Conservation (phyloP, 768 basidiomycete genomes). For the Suillus ampliporus region DNA sequence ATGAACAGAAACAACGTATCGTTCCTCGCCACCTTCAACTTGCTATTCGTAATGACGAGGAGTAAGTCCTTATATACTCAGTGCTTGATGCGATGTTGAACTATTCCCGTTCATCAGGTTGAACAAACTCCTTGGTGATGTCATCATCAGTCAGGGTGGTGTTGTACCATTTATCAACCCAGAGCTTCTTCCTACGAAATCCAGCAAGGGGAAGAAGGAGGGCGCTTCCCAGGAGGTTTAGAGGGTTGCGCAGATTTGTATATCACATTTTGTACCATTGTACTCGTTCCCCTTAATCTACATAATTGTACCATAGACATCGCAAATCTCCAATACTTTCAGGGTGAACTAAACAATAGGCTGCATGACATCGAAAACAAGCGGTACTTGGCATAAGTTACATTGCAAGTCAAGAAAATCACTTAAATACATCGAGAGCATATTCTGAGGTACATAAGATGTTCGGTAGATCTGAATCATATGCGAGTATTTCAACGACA, state of each 20-base stretch:
- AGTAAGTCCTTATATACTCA: constrained; percentile 43
- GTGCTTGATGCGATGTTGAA: background rate
- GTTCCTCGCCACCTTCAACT: constrained; percentile 80
- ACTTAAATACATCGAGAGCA: constrained; percentile 2
- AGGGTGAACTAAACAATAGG: background rate
- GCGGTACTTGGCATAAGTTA: background rate
- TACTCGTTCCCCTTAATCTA: constrained; percentile 36
- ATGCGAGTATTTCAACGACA: background rate
- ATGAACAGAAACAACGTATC: constrained; percentile 67
- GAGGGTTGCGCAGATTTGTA: constrained; percentile 22
- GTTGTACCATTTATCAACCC: constrained; percentile 71
- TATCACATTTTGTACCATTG: constrained; percentile 25
- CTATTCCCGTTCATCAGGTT: constrained; percentile 40
- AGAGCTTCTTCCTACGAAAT: constrained; percentile 50
- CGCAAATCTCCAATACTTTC: background rate
- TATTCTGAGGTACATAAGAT: constrained; percentile 1
- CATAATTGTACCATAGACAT: constrained; percentile 25
- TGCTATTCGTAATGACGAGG: constrained; percentile 79
- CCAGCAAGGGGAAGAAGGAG: constrained; percentile 54
- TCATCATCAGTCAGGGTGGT: constrained; percentile 80
- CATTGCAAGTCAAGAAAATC: background rate
- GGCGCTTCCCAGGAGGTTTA: constrained; percentile 57
- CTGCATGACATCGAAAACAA: background rate
- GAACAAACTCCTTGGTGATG: constrained; percentile 61
- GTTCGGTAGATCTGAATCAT: background rate